phyloP scores from a whole-genome alignment of 331 rosid genomes.

The Arachis monticola region DNA sequence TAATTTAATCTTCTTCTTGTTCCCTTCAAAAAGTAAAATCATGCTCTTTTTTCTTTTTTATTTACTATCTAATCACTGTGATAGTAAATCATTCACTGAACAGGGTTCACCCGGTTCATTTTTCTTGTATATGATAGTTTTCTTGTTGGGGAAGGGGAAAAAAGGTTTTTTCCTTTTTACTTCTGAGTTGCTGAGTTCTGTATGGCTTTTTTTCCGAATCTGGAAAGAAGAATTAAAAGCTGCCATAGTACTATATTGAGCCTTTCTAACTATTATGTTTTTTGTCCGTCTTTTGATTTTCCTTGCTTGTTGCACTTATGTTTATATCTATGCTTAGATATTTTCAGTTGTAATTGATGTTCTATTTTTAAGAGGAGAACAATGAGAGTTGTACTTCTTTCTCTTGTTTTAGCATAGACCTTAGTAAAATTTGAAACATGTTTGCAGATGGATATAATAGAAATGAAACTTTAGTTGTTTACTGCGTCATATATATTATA shows the following conservation, averaged over 20 bases:
- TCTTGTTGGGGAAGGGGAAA: background rate
- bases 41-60: too few relatives aligned
- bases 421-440: background rate
- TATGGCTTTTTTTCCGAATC: constrained; percentile 9
- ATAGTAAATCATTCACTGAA: constrained; percentile 2
- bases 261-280: background rate
- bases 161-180: constrained; percentile 25
- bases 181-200: constrained; percentile 16
- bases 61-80: background rate
- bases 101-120: constrained; percentile 21
- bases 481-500: background rate
- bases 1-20: background rate
- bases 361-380: constrained; percentile 29
- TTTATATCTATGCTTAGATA: background rate
- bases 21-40: too few relatives aligned
- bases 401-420: constrained; percentile 1
- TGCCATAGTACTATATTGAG: background rate
- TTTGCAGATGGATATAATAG: background rate
- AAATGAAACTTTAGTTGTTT: background rate
- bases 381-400: background rate
- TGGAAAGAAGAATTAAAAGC: constrained; percentile 12
- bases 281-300: background rate
- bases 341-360: constrained; percentile 17
- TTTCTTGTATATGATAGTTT: constrained; percentile 18
- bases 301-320: constrained; percentile 14